Evolutionary conservation across 2,329 filamentous ascomycete genomes (phyloP), one percentile per base, ranked within the genome.

Genomic region (Fusarium humuli): DNA sequence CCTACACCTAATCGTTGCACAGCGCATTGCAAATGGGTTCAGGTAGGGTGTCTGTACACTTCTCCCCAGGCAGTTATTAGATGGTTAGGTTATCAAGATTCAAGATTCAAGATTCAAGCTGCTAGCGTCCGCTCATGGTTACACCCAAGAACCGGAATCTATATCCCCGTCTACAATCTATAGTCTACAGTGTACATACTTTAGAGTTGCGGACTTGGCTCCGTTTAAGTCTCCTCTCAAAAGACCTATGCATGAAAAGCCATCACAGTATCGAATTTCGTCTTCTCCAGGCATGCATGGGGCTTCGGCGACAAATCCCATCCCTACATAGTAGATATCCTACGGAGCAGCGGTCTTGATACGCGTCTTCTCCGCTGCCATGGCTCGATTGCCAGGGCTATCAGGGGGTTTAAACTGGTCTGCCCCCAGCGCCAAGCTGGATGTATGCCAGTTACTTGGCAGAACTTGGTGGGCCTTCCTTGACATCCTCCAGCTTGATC

Each of bases 381-480:
- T 71, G 44, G 50, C 61, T 57, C 47, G 29, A 45, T 57, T 69
- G n/a, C 60, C 44, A 72, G 57, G 65, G 54, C 56, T 41, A 46
- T 56, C 65, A 69, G 58, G 69, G 65, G 53, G 61, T 48, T 49
- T 56, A 65, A 67, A 64, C 50, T 54, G 46, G 62, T 69, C 65
- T 55, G 67, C 50, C 50, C 57, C 69, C 40, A 56, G 52, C 41
- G 65, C 69, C 69, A 72, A 71, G 61, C 45, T 57, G 55, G 37
- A 47, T 57, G 47, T 41, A 46, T 63, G 67, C 47, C 61, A 46
- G 56, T 46, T 46, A 54, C 68, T 71, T 64, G 41, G 55, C 48
- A 56, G 58, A 61, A 49, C 55, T 25, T 54, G 67, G 40, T 46
- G 54, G 65, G 55, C 40, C 44, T 50, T 52, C 45, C 42, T 58